These are phyloP conservation scores for Scenedesmus sp. DNA, from an alignment of 163 green algal species.

Conservation along the genomic window DNA sequence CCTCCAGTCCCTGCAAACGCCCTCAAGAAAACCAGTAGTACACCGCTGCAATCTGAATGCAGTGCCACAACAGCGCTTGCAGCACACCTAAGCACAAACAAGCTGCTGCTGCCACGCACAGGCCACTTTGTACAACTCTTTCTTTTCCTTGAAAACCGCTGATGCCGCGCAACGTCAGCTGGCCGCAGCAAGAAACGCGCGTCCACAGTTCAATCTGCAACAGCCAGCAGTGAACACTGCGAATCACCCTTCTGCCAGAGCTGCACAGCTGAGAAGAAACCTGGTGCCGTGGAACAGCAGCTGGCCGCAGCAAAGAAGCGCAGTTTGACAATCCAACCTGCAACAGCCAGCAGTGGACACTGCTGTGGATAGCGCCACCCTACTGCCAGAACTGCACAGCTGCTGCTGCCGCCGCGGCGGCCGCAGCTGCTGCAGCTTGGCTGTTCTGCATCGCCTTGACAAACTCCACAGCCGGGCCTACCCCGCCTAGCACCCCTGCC, in stretches of 20 bases:
- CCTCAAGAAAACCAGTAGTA: neutral
- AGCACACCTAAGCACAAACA: neutral
- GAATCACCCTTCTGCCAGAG: no score
- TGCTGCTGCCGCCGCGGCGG: neutral
- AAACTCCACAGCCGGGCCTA: slow-evolving; percentile 13
- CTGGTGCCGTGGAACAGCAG: neutral
- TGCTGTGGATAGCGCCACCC: neutral
- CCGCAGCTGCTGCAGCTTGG: neutral
- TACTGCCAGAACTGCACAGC: neutral
- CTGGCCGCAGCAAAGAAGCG: no score
- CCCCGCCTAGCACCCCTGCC: neutral
- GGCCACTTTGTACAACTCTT: neutral
- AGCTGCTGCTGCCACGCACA: neutral
- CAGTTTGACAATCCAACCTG: no score
- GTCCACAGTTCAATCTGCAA: no score
- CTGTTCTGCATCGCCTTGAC: slow-evolving; percentile 15
- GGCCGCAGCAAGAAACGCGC: no score
- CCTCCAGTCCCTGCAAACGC: neutral
- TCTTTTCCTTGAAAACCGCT: neutral
- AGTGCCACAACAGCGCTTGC: neutral
- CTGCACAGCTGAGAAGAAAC: no score
- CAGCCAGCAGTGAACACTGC: no score
- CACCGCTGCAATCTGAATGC: neutral
- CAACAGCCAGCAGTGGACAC: neutral
- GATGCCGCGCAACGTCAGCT: neutral